Base-by-base conservation (phyloP, 78 protist species). In the Guillardia theta region DNA sequence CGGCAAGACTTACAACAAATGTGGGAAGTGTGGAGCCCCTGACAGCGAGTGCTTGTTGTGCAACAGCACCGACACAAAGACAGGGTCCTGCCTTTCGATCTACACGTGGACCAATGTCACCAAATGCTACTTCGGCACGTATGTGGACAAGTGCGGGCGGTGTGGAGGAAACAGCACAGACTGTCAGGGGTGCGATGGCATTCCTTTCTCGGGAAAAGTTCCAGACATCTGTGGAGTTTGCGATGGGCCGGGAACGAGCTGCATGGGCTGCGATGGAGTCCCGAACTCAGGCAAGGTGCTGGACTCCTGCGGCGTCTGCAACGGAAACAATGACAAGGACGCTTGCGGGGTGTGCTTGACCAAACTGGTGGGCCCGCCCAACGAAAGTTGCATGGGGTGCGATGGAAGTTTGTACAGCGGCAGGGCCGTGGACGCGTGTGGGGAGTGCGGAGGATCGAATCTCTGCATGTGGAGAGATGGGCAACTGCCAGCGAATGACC, bases 121-220 rank as follows among this genome's bases (percentile, higher is more conserved):
- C 62, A 18, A 18, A 53, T 53, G 62, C 62, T 12, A 53, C 12
- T 53, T 53, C 18, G 62, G 62, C 62, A 53, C 18, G 33, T 53
- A 53, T 53, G 33, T 21, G 18, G 62, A 53, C 18, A 18, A 12
- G 12, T 53, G 62, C 18, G 62, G 33, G 12, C 12, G 18, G 18
- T 53, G 62, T 53, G 62, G 62, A 21, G 62, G 62, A 21, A 18
- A 53, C 18, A 18, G 62, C 33, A 53, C 12, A 18, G 18, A 18
- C 0, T 96, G 97, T 54, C 44, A 18, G 12, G 97, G 97, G 0
- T 96, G 97, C 77, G 97, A 96, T 88, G 96, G 97, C 22, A 87
- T 94, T 22, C 96, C 94, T 21, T 92, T 94, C 77, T 88, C 95
- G 24, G 77, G 87, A 19, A 10, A 19, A 2, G 27, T 39, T 27